A percentile compares a stretch with the other conserved stretches of the same genome.
Evolutionary conservation across 1,139 yeast genomes (phyloP).

Genomic region (Pneumocystis jirovecii): DNA sequence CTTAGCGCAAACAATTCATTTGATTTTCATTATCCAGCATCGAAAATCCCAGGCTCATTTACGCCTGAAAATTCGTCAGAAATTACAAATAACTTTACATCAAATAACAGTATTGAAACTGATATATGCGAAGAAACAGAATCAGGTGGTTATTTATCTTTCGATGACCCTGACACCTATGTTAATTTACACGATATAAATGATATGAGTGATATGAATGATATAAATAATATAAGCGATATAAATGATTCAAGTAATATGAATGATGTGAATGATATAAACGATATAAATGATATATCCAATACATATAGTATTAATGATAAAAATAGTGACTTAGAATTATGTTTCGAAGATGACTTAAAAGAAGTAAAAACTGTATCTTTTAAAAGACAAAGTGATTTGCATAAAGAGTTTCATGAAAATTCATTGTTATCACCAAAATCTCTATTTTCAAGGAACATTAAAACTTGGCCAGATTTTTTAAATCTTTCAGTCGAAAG

Average conservation of each 20-base stretch:
- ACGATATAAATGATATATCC: background rate
- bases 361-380: background rate
- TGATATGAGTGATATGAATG: background rate
- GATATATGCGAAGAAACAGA: background rate
- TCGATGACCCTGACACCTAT: background rate
- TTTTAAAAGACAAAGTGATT: background rate
- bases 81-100: background rate
- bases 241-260: background rate
- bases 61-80: background rate
- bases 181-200: background rate
- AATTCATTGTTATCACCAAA: background rate
- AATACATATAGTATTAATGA: background rate
- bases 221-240: background rate
- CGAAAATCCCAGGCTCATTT: background rate
- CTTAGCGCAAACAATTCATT: background rate
- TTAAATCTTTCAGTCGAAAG: background rate
- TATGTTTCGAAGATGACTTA: background rate
- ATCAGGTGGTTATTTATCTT: background rate
- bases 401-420: background rate
- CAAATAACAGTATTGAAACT: background rate
- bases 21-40: background rate
- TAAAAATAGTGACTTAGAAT: background rate
- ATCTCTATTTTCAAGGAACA: background rate
- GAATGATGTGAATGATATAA: background rate
- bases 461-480: background rate